Evolutionary conservation across 345 rosid genomes (phyloP).

Genomic region (Populus pruinosa): DNA sequence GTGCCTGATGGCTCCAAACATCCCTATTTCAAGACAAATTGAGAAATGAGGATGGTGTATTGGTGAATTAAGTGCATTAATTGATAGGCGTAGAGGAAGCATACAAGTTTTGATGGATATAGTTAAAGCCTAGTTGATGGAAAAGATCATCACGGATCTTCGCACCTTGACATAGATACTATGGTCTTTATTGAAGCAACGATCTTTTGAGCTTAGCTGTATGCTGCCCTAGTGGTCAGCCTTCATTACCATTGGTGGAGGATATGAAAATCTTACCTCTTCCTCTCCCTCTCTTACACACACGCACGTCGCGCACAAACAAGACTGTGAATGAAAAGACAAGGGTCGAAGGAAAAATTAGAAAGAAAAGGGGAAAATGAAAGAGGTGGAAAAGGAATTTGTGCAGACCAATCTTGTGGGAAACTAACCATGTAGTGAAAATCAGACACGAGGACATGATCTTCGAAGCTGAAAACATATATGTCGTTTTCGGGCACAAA

Average conservation of each 20-base stretch:
- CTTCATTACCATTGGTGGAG: slow-evolving; percentile 43
- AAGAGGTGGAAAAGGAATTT: neutral
- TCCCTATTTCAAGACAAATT: neutral
- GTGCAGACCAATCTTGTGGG: neutral
- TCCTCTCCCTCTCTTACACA: slow-evolving; percentile 1
- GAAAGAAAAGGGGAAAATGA: neutral
- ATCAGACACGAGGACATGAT: neutral
- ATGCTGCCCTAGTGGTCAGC: slow-evolving; percentile 16
- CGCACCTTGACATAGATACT: slow-evolving; percentile 21
- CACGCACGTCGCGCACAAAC: neutral
- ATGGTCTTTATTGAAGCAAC: slow-evolving; percentile 26
- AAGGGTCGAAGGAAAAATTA: neutral
- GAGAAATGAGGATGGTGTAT: neutral
- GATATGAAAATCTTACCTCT: slow-evolving; percentile 43
- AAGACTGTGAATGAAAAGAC: neutral
- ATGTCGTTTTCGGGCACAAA: neutral
- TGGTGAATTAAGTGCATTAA: neutral
- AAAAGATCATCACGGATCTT: slow-evolving; percentile 23
- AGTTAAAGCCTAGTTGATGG: neutral
- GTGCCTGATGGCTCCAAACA: neutral
- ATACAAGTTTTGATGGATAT: neutral
- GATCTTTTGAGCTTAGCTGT: slow-evolving; percentile 29
- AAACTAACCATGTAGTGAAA: neutral
- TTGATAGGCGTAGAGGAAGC: neutral
- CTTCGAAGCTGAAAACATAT: neutral